These are phyloP conservation scores for Xylaria sp. DNA, from an alignment of 2,329 filamentous ascomycete species.

Conservation along the genomic window DNA sequence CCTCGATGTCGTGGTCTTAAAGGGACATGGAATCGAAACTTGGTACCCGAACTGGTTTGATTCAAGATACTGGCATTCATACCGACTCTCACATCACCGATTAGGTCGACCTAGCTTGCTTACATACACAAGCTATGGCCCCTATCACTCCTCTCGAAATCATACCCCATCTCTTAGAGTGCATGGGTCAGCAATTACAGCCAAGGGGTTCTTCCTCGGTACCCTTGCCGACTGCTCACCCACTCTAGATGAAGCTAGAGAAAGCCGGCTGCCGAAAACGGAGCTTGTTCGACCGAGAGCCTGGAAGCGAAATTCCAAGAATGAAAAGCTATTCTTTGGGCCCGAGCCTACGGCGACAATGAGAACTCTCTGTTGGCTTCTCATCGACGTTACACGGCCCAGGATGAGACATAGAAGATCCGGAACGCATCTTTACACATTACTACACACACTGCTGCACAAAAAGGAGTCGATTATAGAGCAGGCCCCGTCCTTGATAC, in stretches of 20 bases:
- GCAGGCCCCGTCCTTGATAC: constrained; percentile 24
- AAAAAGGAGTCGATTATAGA: constrained; percentile 29
- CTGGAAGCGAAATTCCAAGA: constrained; percentile 33
- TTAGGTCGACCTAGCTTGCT: constrained; percentile 19
- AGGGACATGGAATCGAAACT: constrained; percentile 19
- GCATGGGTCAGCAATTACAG: constrained; percentile 14
- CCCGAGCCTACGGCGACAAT: constrained; percentile 14
- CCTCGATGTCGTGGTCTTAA: constrained; percentile 32
- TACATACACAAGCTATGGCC: constrained; percentile 31
- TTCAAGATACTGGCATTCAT: constrained; percentile 27
- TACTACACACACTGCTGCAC: constrained; percentile 15
- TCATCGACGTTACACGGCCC: constrained; percentile 32
- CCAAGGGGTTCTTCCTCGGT: constrained; percentile 32
- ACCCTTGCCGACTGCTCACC: constrained; percentile 31
- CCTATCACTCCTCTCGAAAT: constrained; percentile 27
- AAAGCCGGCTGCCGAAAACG: constrained; percentile 18
- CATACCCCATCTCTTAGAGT: constrained; percentile 27
- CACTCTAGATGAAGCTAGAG: constrained; percentile 29
- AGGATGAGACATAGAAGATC: constrained; percentile 20
- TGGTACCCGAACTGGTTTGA: constrained; percentile 40
- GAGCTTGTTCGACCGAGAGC: constrained; percentile 19
- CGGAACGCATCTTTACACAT: constrained; percentile 26
- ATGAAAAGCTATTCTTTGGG: constrained; percentile 26
- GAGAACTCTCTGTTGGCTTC: constrained; percentile 32
- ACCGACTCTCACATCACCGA: constrained; percentile 22